Percentiles rank a stretch among this genome's conserved stretches.
These are phyloP conservation scores for Sugiyamaella japonica DNA, from an alignment of 1,139 yeast genomes.

Conservation along the genomic window DNA sequence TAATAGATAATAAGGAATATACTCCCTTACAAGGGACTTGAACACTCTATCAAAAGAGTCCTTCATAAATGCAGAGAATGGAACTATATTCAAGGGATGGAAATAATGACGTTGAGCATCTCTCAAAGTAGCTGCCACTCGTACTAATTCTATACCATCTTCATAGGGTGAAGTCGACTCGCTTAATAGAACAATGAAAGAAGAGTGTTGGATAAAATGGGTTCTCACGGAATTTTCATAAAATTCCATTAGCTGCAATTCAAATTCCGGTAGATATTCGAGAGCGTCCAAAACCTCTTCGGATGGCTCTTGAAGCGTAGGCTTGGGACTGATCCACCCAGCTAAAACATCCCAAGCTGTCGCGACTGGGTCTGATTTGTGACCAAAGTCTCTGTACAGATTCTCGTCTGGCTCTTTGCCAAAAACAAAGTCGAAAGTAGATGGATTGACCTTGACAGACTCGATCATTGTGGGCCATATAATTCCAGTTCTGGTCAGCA, in stretches of 20 bases:
- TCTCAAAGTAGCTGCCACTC: constrained; percentile 12
- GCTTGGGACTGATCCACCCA: constrained; percentile 9
- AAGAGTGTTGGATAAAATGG: constrained; percentile 29
- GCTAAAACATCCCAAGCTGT: constrained; percentile 5
- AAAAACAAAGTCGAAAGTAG: constrained; percentile 8
- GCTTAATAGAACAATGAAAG: neutral
- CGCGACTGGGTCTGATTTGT: neutral
- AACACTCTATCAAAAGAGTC: constrained; percentile 7
- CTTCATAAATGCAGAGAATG: constrained; percentile 5
- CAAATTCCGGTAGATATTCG: constrained; percentile 17
- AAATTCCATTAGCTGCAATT: constrained; percentile 19
- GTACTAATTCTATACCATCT: constrained; percentile 11
- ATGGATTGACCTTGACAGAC: neutral
- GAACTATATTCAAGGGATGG: constrained; percentile 7
- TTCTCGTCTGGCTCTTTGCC: constrained; percentile 2
- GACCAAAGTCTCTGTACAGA: neutral
- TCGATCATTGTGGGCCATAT: neutral
- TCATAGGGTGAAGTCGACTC: neutral
- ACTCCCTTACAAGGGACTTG: constrained; percentile 11
- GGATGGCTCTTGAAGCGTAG: constrained; percentile 18
- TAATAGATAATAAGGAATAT: constrained; percentile 7
- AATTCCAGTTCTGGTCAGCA: neutral
- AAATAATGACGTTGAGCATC: constrained; percentile 11
- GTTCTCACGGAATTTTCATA: constrained; percentile 26
- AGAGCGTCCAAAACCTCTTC: constrained; percentile 21